These are phyloP conservation scores for Yamadazyma friedrichii DNA, from an alignment of 1,139 yeast species.

Conservation along the genomic window DNA sequence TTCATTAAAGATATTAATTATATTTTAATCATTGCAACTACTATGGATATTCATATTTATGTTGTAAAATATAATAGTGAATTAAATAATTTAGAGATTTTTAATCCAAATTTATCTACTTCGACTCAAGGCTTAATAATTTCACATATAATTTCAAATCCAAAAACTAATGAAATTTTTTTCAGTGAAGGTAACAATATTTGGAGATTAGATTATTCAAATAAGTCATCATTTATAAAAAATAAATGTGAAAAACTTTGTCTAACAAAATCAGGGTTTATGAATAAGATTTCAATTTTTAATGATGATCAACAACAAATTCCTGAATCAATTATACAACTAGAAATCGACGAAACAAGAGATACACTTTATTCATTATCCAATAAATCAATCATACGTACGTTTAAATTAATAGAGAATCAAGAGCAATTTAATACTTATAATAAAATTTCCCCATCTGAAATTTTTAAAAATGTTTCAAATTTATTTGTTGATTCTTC, in stretches of 20 bases:
- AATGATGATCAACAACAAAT: slow-evolving; percentile 30
- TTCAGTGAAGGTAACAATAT: slow-evolving; percentile 79
- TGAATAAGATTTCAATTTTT: slow-evolving; percentile 10
- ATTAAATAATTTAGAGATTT: slow-evolving; percentile 62
- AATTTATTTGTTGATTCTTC: slow-evolving; percentile 49
- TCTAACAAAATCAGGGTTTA: slow-evolving; percentile 65
- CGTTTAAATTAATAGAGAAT: slow-evolving; percentile 55
- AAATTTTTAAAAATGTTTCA: slow-evolving; percentile 57
- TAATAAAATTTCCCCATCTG: slow-evolving; percentile 44
- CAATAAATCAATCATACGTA: slow-evolving; percentile 77
- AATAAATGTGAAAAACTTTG: slow-evolving; percentile 83
- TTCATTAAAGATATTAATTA: slow-evolving; percentile 77
- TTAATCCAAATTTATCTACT: slow-evolving; percentile 80
- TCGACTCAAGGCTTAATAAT: slow-evolving; percentile 78
- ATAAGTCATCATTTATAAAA: slow-evolving; percentile 83
- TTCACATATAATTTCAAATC: slow-evolving; percentile 58
- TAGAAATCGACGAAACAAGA: slow-evolving; percentile 75
- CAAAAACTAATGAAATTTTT: slow-evolving; percentile 73
- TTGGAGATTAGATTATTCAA: slow-evolving; percentile 88
- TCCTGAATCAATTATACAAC: slow-evolving; percentile 61
- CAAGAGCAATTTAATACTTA: slow-evolving; percentile 39
- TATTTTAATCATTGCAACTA: slow-evolving; percentile 74
- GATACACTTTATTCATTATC: slow-evolving; percentile 79
- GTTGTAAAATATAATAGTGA: slow-evolving; percentile 61
- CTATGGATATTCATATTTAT: slow-evolving; percentile 72